phyloP scores from a whole-genome alignment of 495 filamentous ascomycete species.

The Copromyces sp. region DNA sequence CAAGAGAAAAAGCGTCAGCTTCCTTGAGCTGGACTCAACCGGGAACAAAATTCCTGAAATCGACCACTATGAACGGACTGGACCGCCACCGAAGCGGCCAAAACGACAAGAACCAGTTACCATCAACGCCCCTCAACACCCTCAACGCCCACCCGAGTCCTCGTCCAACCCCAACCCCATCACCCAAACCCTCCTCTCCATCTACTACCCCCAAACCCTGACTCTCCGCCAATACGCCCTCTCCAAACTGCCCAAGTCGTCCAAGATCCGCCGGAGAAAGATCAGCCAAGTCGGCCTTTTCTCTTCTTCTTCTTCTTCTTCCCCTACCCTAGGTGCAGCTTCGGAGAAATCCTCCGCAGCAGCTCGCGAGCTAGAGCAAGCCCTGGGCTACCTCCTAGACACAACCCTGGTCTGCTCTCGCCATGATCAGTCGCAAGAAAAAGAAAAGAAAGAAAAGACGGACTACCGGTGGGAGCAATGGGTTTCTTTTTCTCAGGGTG shows the following conservation, averaged over 20 bases:
- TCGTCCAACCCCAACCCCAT: conserved; percentile 8
- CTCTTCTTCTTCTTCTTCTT: not conserved
- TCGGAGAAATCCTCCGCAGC: conserved; percentile 5
- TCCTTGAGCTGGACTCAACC: not conserved
- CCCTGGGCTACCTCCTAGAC: conserved; percentile 52
- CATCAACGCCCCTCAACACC: not conserved
- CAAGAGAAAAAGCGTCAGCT: not conserved
- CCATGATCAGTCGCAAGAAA: conserved; percentile 8
- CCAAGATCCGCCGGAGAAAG: conserved; percentile 36
- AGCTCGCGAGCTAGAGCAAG: conserved; percentile 14
- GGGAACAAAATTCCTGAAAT: not conserved
- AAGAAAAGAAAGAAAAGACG: conserved; percentile 21
- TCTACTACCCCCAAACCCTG: conserved; percentile 60
- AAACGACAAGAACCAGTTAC: not conserved
- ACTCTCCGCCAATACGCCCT: conserved; percentile 66
- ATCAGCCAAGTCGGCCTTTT: conserved; percentile 31
- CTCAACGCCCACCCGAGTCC: no score
- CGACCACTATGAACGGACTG: not conserved
- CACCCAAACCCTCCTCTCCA: conserved; percentile 58
- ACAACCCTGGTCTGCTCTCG: conserved; percentile 52
- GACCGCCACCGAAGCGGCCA: not conserved
- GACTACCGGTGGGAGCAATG: conserved; percentile 46
- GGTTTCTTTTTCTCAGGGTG: conserved; percentile 52
- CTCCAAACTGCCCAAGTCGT: conserved; percentile 34
- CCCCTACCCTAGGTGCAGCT: not conserved